Percentiles rank a stretch among this genome's conserved stretches.
Conservation (phyloP, 257 asterid genomes). For the Nicotiana otophora region DNA sequence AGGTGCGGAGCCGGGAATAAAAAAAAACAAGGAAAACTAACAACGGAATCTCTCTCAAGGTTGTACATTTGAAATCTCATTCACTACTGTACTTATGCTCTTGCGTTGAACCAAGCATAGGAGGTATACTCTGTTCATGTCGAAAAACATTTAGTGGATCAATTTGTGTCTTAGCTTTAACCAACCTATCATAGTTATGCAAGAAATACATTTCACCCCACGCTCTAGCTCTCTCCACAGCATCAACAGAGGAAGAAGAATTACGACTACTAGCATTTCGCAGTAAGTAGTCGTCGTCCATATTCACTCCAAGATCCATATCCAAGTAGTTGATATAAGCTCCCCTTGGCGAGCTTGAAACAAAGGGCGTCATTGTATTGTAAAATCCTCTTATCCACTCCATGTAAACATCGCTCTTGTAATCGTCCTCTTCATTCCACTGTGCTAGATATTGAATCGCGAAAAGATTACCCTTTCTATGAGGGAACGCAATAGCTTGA, state of each 20-base stretch:
- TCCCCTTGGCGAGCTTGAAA: slow-evolving; percentile 49
- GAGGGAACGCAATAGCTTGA: slow-evolving; percentile 65
- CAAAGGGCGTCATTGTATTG: slow-evolving; percentile 41
- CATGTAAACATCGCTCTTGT: slow-evolving; percentile 24
- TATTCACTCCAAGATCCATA: slow-evolving; percentile 52
- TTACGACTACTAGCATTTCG: not conserved
- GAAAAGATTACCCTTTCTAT: slow-evolving; percentile 59
- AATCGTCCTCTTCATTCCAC: slow-evolving; percentile 36
- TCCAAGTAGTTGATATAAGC: slow-evolving; percentile 75
- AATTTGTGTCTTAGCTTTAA: slow-evolving; percentile 47
- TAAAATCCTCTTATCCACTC: slow-evolving; percentile 60
- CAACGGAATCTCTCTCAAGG: not conserved
- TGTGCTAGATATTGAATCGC: slow-evolving; percentile 56
- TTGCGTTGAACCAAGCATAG: slow-evolving; percentile 17
- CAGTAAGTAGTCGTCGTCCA: not conserved
- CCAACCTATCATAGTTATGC: slow-evolving; percentile 63
- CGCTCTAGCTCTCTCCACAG: slow-evolving; percentile 48
- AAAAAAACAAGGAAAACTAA: not conserved
- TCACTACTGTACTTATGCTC: not conserved
- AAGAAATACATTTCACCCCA: slow-evolving; percentile 78
- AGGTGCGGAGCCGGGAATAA: no score
- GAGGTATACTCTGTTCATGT: slow-evolving; percentile 66
- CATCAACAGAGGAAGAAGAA: slow-evolving; percentile 5
- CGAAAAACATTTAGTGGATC: slow-evolving; percentile 58
- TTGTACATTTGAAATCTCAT: not conserved